Percentiles rank a stretch among this genome's conserved stretches.
phyloP scores from a whole-genome alignment of 140 eudicot genomes.

The Stevia rebaudiana region DNA sequence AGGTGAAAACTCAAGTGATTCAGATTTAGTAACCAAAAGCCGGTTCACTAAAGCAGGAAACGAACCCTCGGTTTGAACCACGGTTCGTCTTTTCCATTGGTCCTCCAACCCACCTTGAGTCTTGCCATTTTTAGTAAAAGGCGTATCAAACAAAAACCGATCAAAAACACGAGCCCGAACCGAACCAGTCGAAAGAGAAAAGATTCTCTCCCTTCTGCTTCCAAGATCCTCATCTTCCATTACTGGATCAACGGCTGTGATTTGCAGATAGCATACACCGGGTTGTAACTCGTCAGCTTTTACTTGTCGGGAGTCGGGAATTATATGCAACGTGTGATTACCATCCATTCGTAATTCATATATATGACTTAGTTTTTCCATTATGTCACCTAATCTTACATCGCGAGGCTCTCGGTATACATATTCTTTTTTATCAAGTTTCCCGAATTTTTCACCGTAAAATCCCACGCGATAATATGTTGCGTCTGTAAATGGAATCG shows the following conservation, averaged over 20 bases:
- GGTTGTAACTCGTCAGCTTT: conserved; percentile 83
- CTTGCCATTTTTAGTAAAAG: conserved; percentile 95
- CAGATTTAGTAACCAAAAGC: conserved; percentile 74
- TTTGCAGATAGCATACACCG: conserved; percentile 86
- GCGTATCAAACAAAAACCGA: conserved; percentile 92
- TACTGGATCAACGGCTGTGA: conserved; percentile 97
- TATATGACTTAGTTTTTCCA: conserved; percentile 95
- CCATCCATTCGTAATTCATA: conserved; percentile 89
- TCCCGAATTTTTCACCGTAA: conserved; percentile 91
- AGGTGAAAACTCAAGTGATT: conserved; percentile 92
- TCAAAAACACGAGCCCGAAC: conserved; percentile 97
- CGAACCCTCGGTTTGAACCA: conserved; percentile 95
- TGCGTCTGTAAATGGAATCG: conserved; percentile 92
- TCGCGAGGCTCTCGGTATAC: conserved; percentile 95
- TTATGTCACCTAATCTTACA: conserved; percentile 96
- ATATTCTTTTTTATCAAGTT: conserved; percentile 79
- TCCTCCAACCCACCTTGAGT: conserved; percentile 98
- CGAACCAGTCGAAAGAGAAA: conserved; percentile 89
- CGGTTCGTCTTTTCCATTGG: conserved; percentile 94
- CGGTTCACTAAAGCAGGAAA: conserved; percentile 97
- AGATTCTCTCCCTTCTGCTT: conserved; percentile 89
- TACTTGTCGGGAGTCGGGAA: conserved; percentile 94
- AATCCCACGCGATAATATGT: conserved; percentile 98
- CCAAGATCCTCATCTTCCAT: conserved; percentile 99
- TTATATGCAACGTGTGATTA: conserved; percentile 68